Evolutionary conservation across 305 asterid species (phyloP).

Genomic region (Rubia occidens): DNA sequence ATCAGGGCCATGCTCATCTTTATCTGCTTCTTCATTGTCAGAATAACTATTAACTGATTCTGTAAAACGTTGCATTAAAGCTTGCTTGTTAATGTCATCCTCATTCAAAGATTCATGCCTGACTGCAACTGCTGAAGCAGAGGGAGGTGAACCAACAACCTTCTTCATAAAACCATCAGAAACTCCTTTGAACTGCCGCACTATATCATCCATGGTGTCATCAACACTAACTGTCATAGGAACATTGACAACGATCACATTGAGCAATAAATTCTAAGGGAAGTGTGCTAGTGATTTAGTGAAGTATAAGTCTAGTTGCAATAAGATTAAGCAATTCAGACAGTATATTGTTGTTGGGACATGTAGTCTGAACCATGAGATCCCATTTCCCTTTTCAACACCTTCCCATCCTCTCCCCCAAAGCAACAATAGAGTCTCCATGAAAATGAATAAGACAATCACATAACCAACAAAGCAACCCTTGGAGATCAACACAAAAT

Average conservation of each 20-base stretch:
- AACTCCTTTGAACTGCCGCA: conserved; percentile 95
- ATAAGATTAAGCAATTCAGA: not conserved
- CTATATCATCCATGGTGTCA: conserved; percentile 96
- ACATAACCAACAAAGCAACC: not conserved
- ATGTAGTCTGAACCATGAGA: not conserved
- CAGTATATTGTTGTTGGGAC: not conserved
- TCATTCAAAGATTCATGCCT: conserved; percentile 57
- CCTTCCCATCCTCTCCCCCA: not conserved
- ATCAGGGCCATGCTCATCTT: conserved; percentile 48
- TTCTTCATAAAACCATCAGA: conserved; percentile 74
- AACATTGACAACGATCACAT: conserved; percentile 15
- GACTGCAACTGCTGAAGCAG: conserved; percentile 33
- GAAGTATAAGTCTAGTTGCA: not conserved
- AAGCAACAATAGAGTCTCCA: not conserved
- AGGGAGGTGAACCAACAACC: conserved; percentile 53
- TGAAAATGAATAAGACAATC: not conserved
- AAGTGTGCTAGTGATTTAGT: not conserved
- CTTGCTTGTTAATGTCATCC: conserved; percentile 52
- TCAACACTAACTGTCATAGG: conserved; percentile 75
- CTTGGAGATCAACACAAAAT: not conserved
- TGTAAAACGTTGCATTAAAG: conserved; percentile 39
- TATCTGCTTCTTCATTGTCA: conserved; percentile 70
- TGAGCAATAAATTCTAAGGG: conserved; percentile 6
- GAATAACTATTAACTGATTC: conserved; percentile 70
- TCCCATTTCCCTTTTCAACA: not conserved